Percentiles rank a stretch among this genome's conserved stretches.
Conservation (phyloP, 2,329 filamentous ascomycete genomes). For the Botryotinia globosa region DNA sequence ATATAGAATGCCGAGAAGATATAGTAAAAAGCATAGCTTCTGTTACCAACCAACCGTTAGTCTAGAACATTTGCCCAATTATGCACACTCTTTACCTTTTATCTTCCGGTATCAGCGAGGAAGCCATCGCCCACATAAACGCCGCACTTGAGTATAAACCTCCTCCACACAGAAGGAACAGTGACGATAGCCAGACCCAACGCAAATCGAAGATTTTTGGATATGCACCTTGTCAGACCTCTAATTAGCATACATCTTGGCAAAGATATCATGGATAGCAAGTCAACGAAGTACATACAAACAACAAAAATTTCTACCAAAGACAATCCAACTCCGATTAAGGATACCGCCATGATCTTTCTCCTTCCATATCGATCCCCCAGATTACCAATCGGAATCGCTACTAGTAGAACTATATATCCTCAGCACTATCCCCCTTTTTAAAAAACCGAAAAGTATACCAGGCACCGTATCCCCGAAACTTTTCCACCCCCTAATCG, state of each 20-base stretch:
- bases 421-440: neutral
- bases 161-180: slow-evolving; percentile 35
- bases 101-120: slow-evolving; percentile 31
- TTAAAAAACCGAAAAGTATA: slow-evolving; percentile 18
- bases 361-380: slow-evolving; percentile 33
- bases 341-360: slow-evolving; percentile 33
- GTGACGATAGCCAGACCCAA: slow-evolving; percentile 36
- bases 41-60: slow-evolving; percentile 7
- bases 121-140: slow-evolving; percentile 39
- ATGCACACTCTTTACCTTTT: slow-evolving; percentile 26
- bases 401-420: slow-evolving; percentile 35
- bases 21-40: slow-evolving; percentile 37
- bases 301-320: slow-evolving; percentile 33
- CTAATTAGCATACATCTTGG: too few species aligned
- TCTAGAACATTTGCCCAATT: neutral
- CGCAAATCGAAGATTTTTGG: slow-evolving; percentile 31
- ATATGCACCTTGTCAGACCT: slow-evolving; percentile 30
- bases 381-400: slow-evolving; percentile 36
- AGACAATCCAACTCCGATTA: slow-evolving; percentile 32
- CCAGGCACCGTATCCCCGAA: slow-evolving; percentile 36
- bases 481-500: slow-evolving; percentile 37
- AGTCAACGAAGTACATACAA: slow-evolving; percentile 27
- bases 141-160: slow-evolving; percentile 35
- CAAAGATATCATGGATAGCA: too few species aligned
- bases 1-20: slow-evolving; percentile 38